These are phyloP conservation scores for Scedosporium aurantiacum DNA, from an alignment of 2,329 filamentous ascomycete species.

Conservation along the genomic window DNA sequence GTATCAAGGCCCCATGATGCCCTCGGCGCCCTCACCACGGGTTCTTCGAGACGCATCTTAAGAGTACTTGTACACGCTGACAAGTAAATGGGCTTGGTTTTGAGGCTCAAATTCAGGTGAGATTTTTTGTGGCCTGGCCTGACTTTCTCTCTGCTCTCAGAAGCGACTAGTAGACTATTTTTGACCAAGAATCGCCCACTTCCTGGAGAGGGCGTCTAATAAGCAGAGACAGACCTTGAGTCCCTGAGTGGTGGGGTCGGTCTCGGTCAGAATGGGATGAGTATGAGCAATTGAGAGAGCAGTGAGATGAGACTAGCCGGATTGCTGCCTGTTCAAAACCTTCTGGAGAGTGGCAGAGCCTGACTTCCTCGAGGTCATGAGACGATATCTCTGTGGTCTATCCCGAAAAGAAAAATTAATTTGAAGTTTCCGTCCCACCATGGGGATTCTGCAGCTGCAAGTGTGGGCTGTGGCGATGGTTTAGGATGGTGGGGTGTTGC, in stretches of 20 bases:
- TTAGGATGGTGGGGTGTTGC: background rate
- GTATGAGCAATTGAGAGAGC: background rate
- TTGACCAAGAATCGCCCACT: too few relatives aligned
- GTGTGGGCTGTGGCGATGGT: background rate
- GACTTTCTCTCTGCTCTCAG: too few relatives aligned
- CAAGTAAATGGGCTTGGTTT: too few relatives aligned
- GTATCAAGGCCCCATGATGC: background rate
- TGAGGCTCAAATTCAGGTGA: too few relatives aligned
- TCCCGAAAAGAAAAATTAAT: background rate
- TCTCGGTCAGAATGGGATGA: background rate
- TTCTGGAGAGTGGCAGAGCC: background rate
- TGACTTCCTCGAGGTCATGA: background rate
- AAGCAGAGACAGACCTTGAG: too few relatives aligned
- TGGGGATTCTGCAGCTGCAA: background rate
- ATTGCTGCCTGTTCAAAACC: background rate
- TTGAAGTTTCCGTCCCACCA: conserved; percentile 7
- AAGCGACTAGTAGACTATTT: too few relatives aligned
- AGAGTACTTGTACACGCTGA: too few relatives aligned
- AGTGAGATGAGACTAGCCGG: background rate
- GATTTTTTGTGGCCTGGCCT: too few relatives aligned
- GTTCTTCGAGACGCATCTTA: background rate
- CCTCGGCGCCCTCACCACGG: background rate
- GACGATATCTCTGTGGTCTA: background rate
- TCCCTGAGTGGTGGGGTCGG: too few relatives aligned
- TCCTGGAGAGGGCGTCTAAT: too few relatives aligned